Conservation (phyloP, 2,329 filamentous ascomycete species). For the Fonsecaea pugnacius region DNA sequence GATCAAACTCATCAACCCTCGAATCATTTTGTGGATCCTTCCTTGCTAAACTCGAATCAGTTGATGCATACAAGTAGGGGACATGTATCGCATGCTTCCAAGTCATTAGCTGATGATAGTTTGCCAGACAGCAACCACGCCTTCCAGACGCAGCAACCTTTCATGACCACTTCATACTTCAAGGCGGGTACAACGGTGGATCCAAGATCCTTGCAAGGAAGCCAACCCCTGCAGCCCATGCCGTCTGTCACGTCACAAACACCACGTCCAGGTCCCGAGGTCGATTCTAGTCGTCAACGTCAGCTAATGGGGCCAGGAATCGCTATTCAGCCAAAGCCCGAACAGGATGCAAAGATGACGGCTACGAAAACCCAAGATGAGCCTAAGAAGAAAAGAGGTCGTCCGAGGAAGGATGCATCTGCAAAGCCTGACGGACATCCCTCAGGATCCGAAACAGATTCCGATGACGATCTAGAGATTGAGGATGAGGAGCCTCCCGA, state of each 20-base stretch:
- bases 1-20: conserved; percentile 29
- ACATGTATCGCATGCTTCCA: neutral
- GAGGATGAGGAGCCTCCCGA: conserved; percentile 59
- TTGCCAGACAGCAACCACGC: conserved; percentile 14
- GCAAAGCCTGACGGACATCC: conserved; percentile 29
- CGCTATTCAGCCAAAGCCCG: conserved; percentile 28
- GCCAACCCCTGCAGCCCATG: conserved; percentile 27
- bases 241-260: conserved; percentile 7
- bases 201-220: conserved; percentile 33
- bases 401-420: conserved; percentile 34
- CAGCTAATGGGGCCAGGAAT: conserved; percentile 16
- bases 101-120: conserved; percentile 9
- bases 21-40: conserved; percentile 32
- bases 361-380: conserved; percentile 23
- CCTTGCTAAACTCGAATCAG: conserved; percentile 32
- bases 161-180: conserved; percentile 21
- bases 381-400: conserved; percentile 35
- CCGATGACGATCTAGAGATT: conserved; percentile 51
- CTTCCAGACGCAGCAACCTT: conserved; percentile 28
- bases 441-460: conserved; percentile 54
- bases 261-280: conserved; percentile 15
- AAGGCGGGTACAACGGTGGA: conserved; percentile 30
- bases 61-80: conserved; percentile 18
- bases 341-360: conserved; percentile 23
- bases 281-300: neutral